Base-by-base conservation (phyloP, 176 grass and related monocot genomes). In the Alopecurus myosuroides region DNA sequence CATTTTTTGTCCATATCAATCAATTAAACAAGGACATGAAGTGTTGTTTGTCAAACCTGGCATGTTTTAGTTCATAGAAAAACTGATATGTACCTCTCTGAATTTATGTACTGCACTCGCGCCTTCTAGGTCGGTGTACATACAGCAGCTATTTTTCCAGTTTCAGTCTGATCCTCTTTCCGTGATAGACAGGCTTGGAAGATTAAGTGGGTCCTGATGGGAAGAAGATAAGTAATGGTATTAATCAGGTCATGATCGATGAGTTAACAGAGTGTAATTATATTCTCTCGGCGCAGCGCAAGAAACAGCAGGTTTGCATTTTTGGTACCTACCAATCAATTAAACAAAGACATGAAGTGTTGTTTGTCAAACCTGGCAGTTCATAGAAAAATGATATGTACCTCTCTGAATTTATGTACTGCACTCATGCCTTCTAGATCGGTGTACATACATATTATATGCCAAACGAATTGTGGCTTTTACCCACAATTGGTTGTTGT, bases 241-340 rank as follows among this genome's bases (percentile, higher is more conserved):
- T 99, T 76, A 92, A 89, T 77, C 83, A 89, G 87, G 30, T 79
- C 71, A 94, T 95, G 19, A 93, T 99, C 42, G 94, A 91, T 42
- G 97, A 99, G 82, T 90, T 99, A 83, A 93, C 93, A 67, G 97
- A 99, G 37, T 99, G 93, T 35, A 99, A 99, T 86, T 82, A 89
- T 63, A 81, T 91, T 85, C 94, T 99, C 41, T 99, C 97, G 8
- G 97, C 89, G 66, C 97, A 99, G 67, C 93, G 97, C 61, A 99
- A 99, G 85, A 93, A 99, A 92, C 92, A 91, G 50, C 93, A 99
- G 94, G 97, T 99, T 84, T 69, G 84, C 50, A 9, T 87, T 69
- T 68, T 29, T 44, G 8, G 0, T 58, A 78, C 17, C 44, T 82
- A 11, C 19, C 15, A 29, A 74, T 74, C 42, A 74, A 74, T 74